Evolutionary conservation across 164 flowering plant species (phyloP).

Genomic region (Stephania cephalantha): DNA sequence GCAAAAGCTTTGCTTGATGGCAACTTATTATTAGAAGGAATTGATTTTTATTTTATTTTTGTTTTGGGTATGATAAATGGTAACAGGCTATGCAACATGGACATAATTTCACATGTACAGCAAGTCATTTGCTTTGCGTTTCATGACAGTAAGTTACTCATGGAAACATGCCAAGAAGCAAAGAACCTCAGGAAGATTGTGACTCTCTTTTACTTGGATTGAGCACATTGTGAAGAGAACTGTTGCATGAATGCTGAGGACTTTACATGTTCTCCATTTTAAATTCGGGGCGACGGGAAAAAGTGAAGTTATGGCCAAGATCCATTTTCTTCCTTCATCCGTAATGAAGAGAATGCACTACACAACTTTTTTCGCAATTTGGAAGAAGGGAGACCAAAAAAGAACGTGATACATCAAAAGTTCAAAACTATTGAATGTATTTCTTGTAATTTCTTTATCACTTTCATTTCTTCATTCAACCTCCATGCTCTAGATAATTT

Average conservation of each 20-base stretch:
- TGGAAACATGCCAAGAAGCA: conserved; percentile 99
- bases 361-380: background rate
- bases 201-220: conserved; percentile 89
- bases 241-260: background rate
- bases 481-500: background rate
- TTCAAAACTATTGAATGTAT: background rate
- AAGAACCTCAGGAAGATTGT: conserved; percentile 89
- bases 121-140: conserved; percentile 99
- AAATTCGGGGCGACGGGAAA: background rate
- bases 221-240: conserved; percentile 2
- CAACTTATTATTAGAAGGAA: background rate
- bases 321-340: background rate
- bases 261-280: background rate
- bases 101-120: conserved; percentile 90
- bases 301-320: background rate
- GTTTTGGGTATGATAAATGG: background rate
- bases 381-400: background rate
- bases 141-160: conserved; percentile 84
- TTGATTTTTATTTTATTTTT: background rate
- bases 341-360: background rate
- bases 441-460: background rate
- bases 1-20: background rate
- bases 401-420: background rate
- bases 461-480: background rate
- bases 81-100: conserved; percentile 90